Evolutionary conservation across 2,329 filamentous ascomycete genomes (phyloP).

Genomic region (Talaromyces sp.): DNA sequence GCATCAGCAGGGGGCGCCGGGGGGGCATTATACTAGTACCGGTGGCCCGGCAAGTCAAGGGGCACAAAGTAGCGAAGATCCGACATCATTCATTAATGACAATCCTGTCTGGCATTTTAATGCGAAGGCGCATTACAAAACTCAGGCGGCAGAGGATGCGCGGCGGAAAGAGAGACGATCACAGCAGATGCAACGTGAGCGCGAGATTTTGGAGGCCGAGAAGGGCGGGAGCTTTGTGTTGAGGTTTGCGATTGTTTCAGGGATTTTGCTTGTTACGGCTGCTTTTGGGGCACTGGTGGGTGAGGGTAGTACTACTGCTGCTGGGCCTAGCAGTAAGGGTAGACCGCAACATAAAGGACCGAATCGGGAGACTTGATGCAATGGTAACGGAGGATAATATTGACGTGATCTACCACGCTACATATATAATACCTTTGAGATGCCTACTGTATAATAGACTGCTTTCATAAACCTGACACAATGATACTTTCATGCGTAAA

Average conservation of each 20-base stretch:
- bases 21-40: slow-evolving; percentile 4
- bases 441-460: background rate
- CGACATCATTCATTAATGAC: slow-evolving; percentile 36
- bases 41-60: background rate
- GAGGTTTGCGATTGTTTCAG: slow-evolving; percentile 39
- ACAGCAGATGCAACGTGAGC: slow-evolving; percentile 35
- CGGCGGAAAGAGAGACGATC: slow-evolving; percentile 25
- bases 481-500: background rate
- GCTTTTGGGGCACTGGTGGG: slow-evolving; percentile 25
- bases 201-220: slow-evolving; percentile 30
- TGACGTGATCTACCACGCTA: no score
- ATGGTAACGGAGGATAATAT: background rate
- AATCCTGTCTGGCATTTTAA: slow-evolving; percentile 76
- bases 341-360: background rate
- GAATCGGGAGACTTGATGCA: background rate
- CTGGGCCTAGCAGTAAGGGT: background rate
- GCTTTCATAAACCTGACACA: background rate
- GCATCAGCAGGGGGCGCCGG: background rate
- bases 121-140: slow-evolving; percentile 66
- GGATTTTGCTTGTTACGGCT: slow-evolving; percentile 35
- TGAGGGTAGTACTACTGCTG: background rate
- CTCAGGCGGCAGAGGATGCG: slow-evolving; percentile 64
- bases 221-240: slow-evolving; percentile 28
- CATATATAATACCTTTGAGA: background rate
- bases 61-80: slow-evolving; percentile 27